Base-by-base conservation (phyloP, 164 flowering plant species). In the Tetracentron sinense region DNA sequence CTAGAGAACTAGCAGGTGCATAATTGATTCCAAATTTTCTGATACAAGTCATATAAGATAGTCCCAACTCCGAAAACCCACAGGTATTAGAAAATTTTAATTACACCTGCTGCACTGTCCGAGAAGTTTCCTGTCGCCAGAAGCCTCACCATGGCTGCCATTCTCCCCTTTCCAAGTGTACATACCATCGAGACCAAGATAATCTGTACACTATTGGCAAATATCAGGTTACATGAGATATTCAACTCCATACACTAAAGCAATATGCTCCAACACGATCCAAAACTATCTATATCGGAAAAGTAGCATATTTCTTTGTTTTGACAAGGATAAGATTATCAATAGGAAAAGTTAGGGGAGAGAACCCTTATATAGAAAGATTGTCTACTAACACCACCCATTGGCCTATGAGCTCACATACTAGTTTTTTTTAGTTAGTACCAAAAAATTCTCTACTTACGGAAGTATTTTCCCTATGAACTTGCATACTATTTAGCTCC, bases 121-220 rank as follows among this genome's bases (percentile, higher is more conserved):
- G 82, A 62, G 61, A 77, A 75, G 47, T 76, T 77, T 71, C 84
- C 85, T 10, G 82, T 68, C 21, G 64, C 78, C 53, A 85, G 68
- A 74, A 86, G 79, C 81, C 92, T 79, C 46, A 79, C 78, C 86
- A 89, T 74, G 64, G 78, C 82, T 15, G 81, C 82, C 96, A 89
- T 86, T 56, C 74, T 79, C 60, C 85, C 84, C 69, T 67, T 74
- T 63, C 76, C 84, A 48, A 79, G 7, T 16, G 81, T 67, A 75
- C 84, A 83, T 48, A 85, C 87, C 94, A 88, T 88, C 61, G 68
- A 46, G 58, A 60, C 68, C 42, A 42, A 35, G 49, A 14, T 42
- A 46, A 64, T 30, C 65, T 69, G 54, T 12, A 48, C 30, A 31
- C 26, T 27, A 61, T 25, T 12, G 25, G 28, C 44, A 62, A 54